phyloP scores from a whole-genome alignment of 2,329 filamentous ascomycete species.

The Metarhizium rileyi region DNA sequence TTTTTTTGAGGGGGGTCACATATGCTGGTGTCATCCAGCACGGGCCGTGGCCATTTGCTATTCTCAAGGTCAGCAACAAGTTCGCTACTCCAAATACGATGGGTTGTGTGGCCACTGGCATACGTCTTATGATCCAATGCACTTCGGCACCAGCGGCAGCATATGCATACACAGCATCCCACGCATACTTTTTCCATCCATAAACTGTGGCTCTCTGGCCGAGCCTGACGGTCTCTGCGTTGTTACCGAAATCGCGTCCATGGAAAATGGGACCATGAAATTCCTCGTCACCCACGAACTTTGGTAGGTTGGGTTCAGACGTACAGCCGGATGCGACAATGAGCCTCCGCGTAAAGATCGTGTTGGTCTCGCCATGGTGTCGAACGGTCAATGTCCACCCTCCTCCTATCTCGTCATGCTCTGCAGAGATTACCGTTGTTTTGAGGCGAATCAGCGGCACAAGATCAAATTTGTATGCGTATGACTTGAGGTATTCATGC shows the following conservation, averaged over 20 bases:
- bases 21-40: slow-evolving; percentile 48
- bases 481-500: slow-evolving; percentile 37
- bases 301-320: slow-evolving; percentile 35
- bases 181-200: slow-evolving; percentile 55
- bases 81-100: not conserved
- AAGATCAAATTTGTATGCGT: slow-evolving; percentile 33
- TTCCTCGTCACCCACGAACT: slow-evolving; percentile 33
- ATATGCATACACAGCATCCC: slow-evolving; percentile 54
- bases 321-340: slow-evolving; percentile 48
- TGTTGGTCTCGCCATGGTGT: slow-evolving; percentile 11
- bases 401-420: slow-evolving; percentile 28
- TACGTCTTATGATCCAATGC: slow-evolving; percentile 49
- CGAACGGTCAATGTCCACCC: slow-evolving; percentile 33
- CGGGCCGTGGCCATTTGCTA: slow-evolving; percentile 44
- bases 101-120: slow-evolving; percentile 2
- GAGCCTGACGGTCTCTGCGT: slow-evolving; percentile 29
- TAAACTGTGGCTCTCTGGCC: slow-evolving; percentile 43
- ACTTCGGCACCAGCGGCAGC: slow-evolving; percentile 45
- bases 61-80: not conserved
- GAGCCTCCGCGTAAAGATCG: slow-evolving; percentile 34
- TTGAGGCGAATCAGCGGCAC: slow-evolving; percentile 28
- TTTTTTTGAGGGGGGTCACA: slow-evolving; percentile 57
- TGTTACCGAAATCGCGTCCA: slow-evolving; percentile 32
- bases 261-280: slow-evolving; percentile 42
- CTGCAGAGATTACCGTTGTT: slow-evolving; percentile 31